Percentiles rank a stretch among this genome's conserved stretches.
phyloP scores from a whole-genome alignment of 768 basidiomycete genomes.

The Daedaleopsis sinensis region DNA sequence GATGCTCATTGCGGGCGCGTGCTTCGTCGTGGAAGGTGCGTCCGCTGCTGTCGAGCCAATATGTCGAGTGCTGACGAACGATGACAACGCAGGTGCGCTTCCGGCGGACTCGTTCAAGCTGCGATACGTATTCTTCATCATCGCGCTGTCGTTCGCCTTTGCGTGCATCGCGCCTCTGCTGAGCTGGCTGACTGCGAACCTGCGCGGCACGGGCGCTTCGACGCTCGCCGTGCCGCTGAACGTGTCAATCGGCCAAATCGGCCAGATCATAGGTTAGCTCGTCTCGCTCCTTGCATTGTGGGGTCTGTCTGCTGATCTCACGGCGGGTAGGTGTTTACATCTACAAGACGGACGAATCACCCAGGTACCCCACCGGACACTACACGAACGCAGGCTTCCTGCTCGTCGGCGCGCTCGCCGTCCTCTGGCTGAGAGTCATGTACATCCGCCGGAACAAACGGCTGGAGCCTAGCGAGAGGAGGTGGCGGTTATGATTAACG shows the following conservation, averaged over 20 bases:
- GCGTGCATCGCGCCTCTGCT: constrained; percentile 37
- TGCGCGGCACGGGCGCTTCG: constrained; percentile 32
- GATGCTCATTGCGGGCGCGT: constrained; percentile 21
- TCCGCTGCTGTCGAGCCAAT: too few relatives aligned
- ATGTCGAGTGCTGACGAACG: neutral
- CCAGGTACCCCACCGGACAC: constrained; percentile 39
- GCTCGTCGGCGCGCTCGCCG: constrained; percentile 25
- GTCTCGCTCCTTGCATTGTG: neutral
- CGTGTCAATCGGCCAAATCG: constrained; percentile 38
- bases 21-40: constrained; percentile 26
- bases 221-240: constrained; percentile 37
- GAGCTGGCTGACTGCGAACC: constrained; percentile 41
- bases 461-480: constrained; percentile 15
- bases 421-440: constrained; percentile 17
- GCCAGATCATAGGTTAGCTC: constrained; percentile 37
- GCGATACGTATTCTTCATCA: constrained; percentile 37
- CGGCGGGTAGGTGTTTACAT: constrained; percentile 28
- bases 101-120: constrained; percentile 27
- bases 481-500: constrained; percentile 24
- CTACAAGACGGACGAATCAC: constrained; percentile 33
- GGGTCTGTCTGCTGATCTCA: neutral
- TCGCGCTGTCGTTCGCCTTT: constrained; percentile 37
- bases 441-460: constrained; percentile 22
- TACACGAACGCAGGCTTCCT: constrained; percentile 38
- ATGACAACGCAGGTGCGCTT: constrained; percentile 21